Percentiles rank a stretch among this genome's conserved stretches.
Conservation (phyloP, 2,329 filamentous ascomycete species). For the Ceratocystis eucalypticola region DNA sequence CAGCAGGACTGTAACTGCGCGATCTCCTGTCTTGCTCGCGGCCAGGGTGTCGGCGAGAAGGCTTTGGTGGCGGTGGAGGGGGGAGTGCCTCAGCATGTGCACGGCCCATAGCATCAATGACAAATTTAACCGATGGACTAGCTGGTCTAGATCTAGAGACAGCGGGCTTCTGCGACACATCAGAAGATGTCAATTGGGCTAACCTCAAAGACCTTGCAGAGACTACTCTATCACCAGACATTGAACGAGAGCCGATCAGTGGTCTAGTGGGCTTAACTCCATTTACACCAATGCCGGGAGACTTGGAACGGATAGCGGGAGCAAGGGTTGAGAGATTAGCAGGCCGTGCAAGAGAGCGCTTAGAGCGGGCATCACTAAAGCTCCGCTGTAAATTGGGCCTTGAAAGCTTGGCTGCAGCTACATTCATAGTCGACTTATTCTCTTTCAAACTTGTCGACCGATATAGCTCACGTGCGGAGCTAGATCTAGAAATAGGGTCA, state of each 20-base stretch:
- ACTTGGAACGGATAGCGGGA: constrained; percentile 30
- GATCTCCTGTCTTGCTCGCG: constrained; percentile 17
- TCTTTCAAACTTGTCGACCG: constrained; percentile 34
- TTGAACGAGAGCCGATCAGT: constrained; percentile 26
- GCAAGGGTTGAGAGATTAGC: constrained; percentile 35
- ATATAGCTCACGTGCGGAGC: constrained; percentile 24
- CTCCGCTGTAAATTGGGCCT: constrained; percentile 40
- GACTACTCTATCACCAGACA: constrained; percentile 34
- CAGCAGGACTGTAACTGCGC: constrained; percentile 22
- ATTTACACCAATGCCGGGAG: constrained; percentile 14
- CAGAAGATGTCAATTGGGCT: constrained; percentile 35
- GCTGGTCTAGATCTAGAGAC: constrained; percentile 35
- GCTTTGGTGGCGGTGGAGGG: not conserved
- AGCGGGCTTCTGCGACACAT: constrained; percentile 39
- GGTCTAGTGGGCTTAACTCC: constrained; percentile 17
- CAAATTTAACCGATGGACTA: constrained; percentile 47
- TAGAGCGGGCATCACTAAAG: constrained; percentile 40
- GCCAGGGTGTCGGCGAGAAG: constrained; percentile 6
- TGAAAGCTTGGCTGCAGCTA: constrained; percentile 34
- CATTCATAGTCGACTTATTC: constrained; percentile 31
- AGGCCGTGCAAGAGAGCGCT: constrained; percentile 30
- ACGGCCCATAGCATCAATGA: constrained; percentile 48
- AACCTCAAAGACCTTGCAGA: constrained; percentile 39
- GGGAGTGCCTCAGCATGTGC: constrained; percentile 38
- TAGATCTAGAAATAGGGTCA: not conserved